Base-by-base conservation (phyloP, 2,329 filamentous ascomycete genomes). In the Epichloe brachyelytri region DNA sequence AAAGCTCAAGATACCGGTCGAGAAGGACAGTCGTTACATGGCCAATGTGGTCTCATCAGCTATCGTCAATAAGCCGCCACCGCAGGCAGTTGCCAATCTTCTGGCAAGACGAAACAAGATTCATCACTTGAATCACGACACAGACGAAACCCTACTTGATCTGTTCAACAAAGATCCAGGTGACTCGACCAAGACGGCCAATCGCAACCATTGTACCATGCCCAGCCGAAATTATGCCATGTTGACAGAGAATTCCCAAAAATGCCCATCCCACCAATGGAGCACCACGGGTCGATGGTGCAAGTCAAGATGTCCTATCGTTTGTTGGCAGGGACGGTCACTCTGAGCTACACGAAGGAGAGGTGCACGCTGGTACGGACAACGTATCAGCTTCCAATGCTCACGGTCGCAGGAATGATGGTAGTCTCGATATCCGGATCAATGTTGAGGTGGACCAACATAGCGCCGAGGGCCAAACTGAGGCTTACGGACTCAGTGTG, bases 1-100 rank as follows among this genome's bases (percentile, higher is more conserved):
- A 7, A 83, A 83, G 59, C 75, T 93, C 43, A 77, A 83, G 49
- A 77, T 95, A 36, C 77, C 87, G 0, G 85, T 83, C 51, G 85
- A 91, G 63, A 77, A 83, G 53, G 93, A 98, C 66, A 86, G 88
- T 64, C 81, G 93, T 51, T 97, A 97, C 67, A 97, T 98, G 82
- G 85, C 84, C 48, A 98, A 98, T 62, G 78, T 98, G 19, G 78
- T 97, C 49, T 95, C 89, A 5, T 96, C 90, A 1, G 90, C 90
- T 34, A 97, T 98, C 61, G 90, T 94, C 57, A 96, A 98, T 65
- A 91, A 91, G 59, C 93, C 93, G 2, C 88, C 90, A 14, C 88
- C 91, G 1, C 81, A 85, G 65, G 90, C 70, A 59, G 85, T 98
- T 62, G 89, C 89, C 11, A 95, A 98, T 65, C 79, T 95, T 46